These are phyloP conservation scores for Fusarium pseudoanthophilum DNA, from an alignment of 2,329 filamentous ascomycete genomes.

Conservation along the genomic window DNA sequence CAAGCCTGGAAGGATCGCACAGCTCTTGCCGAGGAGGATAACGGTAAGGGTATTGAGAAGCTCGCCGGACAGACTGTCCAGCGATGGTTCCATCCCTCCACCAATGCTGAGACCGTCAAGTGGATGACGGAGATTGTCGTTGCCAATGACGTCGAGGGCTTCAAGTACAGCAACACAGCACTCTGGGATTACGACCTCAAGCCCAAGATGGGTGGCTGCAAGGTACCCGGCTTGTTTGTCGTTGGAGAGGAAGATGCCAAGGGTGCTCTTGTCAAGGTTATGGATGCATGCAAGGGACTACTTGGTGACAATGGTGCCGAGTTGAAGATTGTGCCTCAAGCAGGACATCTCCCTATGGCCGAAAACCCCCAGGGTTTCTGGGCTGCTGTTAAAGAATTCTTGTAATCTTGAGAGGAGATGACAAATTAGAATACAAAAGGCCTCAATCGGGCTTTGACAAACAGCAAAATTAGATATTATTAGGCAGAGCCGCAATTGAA, in stretches of 20 bases:
- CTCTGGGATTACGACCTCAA: constrained; percentile 78
- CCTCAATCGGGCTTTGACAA: background rate
- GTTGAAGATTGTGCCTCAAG: constrained; percentile 72
- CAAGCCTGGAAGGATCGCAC: constrained; percentile 84
- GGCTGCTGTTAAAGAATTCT: constrained; percentile 67
- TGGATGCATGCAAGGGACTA: constrained; percentile 75
- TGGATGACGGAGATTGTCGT: constrained; percentile 76
- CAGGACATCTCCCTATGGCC: constrained; percentile 87
- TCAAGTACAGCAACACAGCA: constrained; percentile 73
- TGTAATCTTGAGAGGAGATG: constrained; percentile 49
- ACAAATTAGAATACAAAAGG: background rate
- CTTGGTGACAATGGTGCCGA: constrained; percentile 66
- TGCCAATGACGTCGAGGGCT: constrained; percentile 75
- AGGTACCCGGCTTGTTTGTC: constrained; percentile 73
- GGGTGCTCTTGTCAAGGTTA: constrained; percentile 78
- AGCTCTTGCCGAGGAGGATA: constrained; percentile 68
- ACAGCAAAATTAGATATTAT: background rate
- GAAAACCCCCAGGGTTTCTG: constrained; percentile 78
- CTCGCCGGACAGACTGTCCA: constrained; percentile 77
- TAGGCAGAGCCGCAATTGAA: too few relatives aligned
- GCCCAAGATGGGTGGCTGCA: constrained; percentile 62
- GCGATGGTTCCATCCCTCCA: constrained; percentile 79
- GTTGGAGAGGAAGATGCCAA: constrained; percentile 78
- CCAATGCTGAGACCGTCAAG: constrained; percentile 59
- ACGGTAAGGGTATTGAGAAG: constrained; percentile 68